A percentile compares a stretch with the other conserved stretches of the same genome.
Conservation (phyloP, 2,329 filamentous ascomycete genomes). For the Myriosclerotinia duriaeana region DNA sequence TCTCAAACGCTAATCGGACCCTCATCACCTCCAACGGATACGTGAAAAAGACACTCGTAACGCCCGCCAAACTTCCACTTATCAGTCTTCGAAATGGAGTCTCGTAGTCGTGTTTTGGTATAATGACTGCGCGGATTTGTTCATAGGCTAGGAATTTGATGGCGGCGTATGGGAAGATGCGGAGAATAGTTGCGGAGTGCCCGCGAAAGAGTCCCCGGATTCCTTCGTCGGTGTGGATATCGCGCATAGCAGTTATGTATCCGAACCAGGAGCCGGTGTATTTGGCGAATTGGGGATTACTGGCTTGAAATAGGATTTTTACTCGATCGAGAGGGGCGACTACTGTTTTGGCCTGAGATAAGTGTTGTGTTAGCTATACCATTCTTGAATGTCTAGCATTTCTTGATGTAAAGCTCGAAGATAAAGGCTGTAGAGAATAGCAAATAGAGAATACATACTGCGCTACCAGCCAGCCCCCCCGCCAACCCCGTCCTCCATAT, state of each 20-base stretch:
- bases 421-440: neutral
- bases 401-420: neutral
- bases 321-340: conserved; percentile 96
- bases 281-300: conserved; percentile 89
- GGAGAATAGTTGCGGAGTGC: conserved; percentile 87
- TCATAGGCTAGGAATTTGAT: conserved; percentile 99
- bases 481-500: conserved; percentile 79
- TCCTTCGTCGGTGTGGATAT: conserved; percentile 78
- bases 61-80: conserved; percentile 73
- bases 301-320: conserved; percentile 97
- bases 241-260: conserved; percentile 74
- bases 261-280: conserved; percentile 89
- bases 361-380: neutral
- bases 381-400: neutral
- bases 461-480: conserved; percentile 87
- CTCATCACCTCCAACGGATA: conserved; percentile 93
- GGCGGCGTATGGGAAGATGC: conserved; percentile 95
- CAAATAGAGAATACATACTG: conserved; percentile 53
- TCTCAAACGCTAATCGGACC: conserved; percentile 93
- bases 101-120: conserved; percentile 70
- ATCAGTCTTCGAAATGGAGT: conserved; percentile 74
- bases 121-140: conserved; percentile 80
- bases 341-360: conserved; percentile 80
- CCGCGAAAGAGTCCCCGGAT: conserved; percentile 79
- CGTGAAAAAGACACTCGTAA: conserved; percentile 91